A percentile compares a stretch with the other conserved stretches of the same genome.
Conservation (phyloP, 306 rosid genomes). For the Argentina anserina region DNA sequence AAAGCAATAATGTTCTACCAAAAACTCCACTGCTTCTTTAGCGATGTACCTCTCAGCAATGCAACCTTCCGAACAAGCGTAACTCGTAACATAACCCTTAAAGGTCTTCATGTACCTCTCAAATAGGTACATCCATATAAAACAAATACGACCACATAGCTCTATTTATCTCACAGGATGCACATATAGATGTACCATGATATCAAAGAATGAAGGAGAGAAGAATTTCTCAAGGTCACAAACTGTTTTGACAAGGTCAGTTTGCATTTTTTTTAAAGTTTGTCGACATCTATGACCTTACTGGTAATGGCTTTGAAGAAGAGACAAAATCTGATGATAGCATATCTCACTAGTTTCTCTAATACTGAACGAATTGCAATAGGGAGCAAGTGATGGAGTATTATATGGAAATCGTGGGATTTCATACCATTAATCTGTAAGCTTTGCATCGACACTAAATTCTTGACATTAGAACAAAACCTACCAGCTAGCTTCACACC, state of each 20-base stretch:
- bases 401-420: too few species aligned
- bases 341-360: too few species aligned
- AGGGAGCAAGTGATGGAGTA: too few species aligned
- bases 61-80: not conserved
- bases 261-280: not conserved
- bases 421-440: too few species aligned
- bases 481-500: too few species aligned
- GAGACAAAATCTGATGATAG: not conserved
- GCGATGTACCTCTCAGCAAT: not conserved
- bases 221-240: too few species aligned
- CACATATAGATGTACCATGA: not conserved
- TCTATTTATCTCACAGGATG: not conserved
- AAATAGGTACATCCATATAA: conserved; percentile 1
- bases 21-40: too few species aligned
- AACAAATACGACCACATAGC: not conserved
- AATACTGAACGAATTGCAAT: too few species aligned
- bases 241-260: not conserved
- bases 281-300: not conserved
- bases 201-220: not conserved
- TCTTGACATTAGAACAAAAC: too few species aligned
- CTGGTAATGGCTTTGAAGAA: not conserved
- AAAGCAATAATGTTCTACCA: too few species aligned
- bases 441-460: too few species aligned
- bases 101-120: not conserved
- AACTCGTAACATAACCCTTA: not conserved